These are phyloP conservation scores for Linnemannia elongata DNA, from an alignment of 192 early-diverging fungal species.

Conservation along the genomic window DNA sequence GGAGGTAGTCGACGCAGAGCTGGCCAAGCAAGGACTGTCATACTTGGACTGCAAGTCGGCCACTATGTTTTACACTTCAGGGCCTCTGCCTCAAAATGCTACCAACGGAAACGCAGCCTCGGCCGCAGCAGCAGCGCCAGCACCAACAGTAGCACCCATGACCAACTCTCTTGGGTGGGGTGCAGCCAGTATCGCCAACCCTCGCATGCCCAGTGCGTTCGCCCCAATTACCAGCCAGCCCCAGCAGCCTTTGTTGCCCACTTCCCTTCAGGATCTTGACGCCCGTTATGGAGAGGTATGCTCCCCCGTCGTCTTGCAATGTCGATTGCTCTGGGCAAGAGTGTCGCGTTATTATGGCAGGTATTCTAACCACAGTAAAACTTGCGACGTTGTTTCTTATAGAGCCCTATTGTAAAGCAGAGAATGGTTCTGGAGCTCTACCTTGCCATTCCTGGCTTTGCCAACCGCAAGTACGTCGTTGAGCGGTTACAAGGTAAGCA, in stretches of 20 bases:
- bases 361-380: not conserved
- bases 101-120: slow-evolving; percentile 7
- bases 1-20: slow-evolving; percentile 39
- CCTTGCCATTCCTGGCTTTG: slow-evolving; percentile 44
- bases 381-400: not conserved
- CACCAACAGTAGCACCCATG: slow-evolving; percentile 18
- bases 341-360: not conserved
- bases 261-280: slow-evolving; percentile 45
- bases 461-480: slow-evolving; percentile 53
- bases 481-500: slow-evolving; percentile 42
- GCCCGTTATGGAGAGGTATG: slow-evolving; percentile 45
- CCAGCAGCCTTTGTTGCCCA: slow-evolving; percentile 37
- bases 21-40: slow-evolving; percentile 33
- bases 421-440: slow-evolving; percentile 38
- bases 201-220: slow-evolving; percentile 40
- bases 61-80: slow-evolving; percentile 47
- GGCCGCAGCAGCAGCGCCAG: slow-evolving; percentile 3
- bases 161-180: slow-evolving; percentile 46
- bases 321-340: not conserved
- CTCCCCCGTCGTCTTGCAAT: too few species aligned
- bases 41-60: slow-evolving; percentile 54
- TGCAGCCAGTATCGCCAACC: slow-evolving; percentile 45
- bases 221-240: slow-evolving; percentile 5
- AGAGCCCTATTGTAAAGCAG: slow-evolving; percentile 33
- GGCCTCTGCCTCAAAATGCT: slow-evolving; percentile 30